Base-by-base conservation (phyloP, 1,284 basidiomycete species). In the Chalciporus sp. region DNA sequence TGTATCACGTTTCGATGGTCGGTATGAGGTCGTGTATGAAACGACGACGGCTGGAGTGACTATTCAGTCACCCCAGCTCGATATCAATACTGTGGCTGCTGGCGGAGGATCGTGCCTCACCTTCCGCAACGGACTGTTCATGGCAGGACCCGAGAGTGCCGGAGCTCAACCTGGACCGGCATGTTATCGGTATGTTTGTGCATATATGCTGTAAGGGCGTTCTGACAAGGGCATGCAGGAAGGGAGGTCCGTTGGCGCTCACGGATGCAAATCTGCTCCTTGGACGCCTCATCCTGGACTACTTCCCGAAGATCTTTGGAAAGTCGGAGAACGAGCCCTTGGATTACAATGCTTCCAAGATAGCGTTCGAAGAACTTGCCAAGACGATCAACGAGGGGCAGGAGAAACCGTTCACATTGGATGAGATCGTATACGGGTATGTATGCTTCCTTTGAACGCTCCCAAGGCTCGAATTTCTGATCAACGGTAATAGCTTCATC, bases 391-490 rank as follows among this genome's bases (percentile, higher is more conserved):
- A 72, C 7, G 87, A 74, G 7, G 80, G 80, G 46, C 77, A 75
- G 47, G 76, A 85, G 35, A 79, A 79, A 55, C 71, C 80, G 46
- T 75, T 90, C 61, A 77, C 76, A 10, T 69, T 95, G 28, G 95
- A 98, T 66, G 92, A 98, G 69, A 85, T 98, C 31, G 88, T 94
- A 9, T 94, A 92, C 61, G 94, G 89, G 85, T 91, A 49, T 17
- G 82, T 73, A 11, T 8, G 1, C 2, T 6, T 7, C 47, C 43
- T 33, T 33, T 16, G 37, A 7, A 11, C 48, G 31, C 42, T 27
- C 43, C 4, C 6, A 35, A 33, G 46, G 27, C 35, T n/a, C 0
- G 6, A 42, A 43, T 11, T 27, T 42, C 39, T 55, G 48, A 65
- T 37, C 19, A 42, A 26, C 41, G 1, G n/a, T 14, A 5, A 45